Evolutionary conservation across 805 yeast species (phyloP), one percentile per base, ranked within the genome.

Genomic region (Pichia nakasei): DNA sequence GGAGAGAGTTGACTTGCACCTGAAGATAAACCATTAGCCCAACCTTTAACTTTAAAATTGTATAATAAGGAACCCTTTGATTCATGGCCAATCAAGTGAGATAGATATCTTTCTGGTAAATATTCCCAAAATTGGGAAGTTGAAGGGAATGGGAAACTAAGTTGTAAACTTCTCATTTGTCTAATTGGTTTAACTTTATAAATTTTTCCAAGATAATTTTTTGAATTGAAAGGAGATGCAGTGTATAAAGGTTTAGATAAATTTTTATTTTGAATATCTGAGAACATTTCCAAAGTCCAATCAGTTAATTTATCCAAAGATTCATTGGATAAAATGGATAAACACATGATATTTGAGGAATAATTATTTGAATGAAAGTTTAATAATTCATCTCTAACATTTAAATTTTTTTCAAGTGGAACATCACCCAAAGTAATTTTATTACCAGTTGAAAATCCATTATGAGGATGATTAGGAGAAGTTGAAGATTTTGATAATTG

Each of bases 71-170:
- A 87, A 2, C 97, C 97, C 39, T 80, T 72, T 39, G 93, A 85
- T 65, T 91, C 98, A 61, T 91, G 97, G 35, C 97, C 97, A 39
- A 91, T 66, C 42, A 93, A 68, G 60, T 93, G 97, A 19, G 89
- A 76, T 51, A 68, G 73, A 61, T 87, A 84, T 44, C 72, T 76
- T 7, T 76, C 71, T 0, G 97, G 95, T 52, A 78, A 78, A 21
- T 73, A 71, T 43, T 74, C 73, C 85, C 89, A 85, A 41, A 66
- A 60, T 22, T 73, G 74, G 41, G 75, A 74, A 51, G 81, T 80
- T 56, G 85, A 88, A 3, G 96, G 96, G 12, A 85, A 75, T 41
- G 74, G 68, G 62, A 93, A 93, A 2, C 75, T 61, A 13, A 93
- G 47, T 49, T 79, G 82, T 37, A 93, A 59, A 47, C 73, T 70